phyloP scores from a whole-genome alignment of 176 grass and related monocot species.

The Zea mays region DNA sequence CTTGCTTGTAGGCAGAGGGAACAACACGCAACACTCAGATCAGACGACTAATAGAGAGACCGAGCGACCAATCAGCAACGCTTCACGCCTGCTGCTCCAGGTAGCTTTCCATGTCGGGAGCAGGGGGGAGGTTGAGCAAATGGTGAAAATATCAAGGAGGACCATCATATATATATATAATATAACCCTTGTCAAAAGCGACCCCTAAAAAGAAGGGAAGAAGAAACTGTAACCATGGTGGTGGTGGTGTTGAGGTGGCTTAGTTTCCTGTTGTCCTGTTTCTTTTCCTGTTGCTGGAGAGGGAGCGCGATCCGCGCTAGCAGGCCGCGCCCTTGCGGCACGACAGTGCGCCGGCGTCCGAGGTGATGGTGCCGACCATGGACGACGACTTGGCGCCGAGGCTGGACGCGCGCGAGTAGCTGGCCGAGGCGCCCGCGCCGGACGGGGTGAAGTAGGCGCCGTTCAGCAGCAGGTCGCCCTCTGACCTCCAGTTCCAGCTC shows the following conservation, averaged over 20 bases:
- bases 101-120: slow-evolving; percentile 36
- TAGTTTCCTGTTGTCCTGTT: slow-evolving; percentile 56
- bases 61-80: slow-evolving; percentile 84
- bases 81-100: slow-evolving; percentile 90
- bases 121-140: slow-evolving; percentile 86
- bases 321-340: slow-evolving; percentile 56
- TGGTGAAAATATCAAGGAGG: slow-evolving; percentile 38
- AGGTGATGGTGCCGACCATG: slow-evolving; percentile 78
- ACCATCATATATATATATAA: slow-evolving; percentile 36
- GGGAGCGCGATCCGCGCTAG: slow-evolving; percentile 22
- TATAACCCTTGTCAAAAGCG: slow-evolving; percentile 46
- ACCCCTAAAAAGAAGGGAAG: neutral
- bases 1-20: slow-evolving; percentile 37
- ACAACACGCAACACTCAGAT: slow-evolving; percentile 42
- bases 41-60: slow-evolving; percentile 52
- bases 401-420: slow-evolving; percentile 80
- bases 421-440: slow-evolving; percentile 67
- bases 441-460: slow-evolving; percentile 87
- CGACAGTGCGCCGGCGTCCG: slow-evolving; percentile 46
- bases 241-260: slow-evolving; percentile 28
- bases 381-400: slow-evolving; percentile 87
- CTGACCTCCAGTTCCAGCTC: slow-evolving; percentile 90
- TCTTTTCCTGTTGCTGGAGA: slow-evolving; percentile 31
- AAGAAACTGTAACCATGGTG: slow-evolving; percentile 52
- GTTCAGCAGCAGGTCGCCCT: slow-evolving; percentile 75